Evolutionary conservation across 805 yeast genomes (phyloP).

Genomic region (Torulaspora delbrueckii): DNA sequence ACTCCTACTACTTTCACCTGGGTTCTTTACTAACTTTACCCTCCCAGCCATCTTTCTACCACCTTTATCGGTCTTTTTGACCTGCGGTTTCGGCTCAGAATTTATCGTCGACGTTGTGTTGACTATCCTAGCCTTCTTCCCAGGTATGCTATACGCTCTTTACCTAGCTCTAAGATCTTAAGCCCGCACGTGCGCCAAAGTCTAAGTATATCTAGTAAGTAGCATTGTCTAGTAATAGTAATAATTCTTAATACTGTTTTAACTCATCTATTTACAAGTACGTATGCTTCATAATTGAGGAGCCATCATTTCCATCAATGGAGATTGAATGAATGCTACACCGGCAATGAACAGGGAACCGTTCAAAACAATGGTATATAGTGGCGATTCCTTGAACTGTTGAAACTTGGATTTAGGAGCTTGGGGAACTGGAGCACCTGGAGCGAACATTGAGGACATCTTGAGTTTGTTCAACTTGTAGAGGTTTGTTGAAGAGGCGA

Average conservation of each 20-base stretch:
- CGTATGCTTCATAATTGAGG: conserved; percentile 48
- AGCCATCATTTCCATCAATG: conserved; percentile 75
- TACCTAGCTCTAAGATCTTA: conserved; percentile 45
- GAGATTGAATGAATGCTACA: conserved; percentile 70
- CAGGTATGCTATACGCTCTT: conserved; percentile 73
- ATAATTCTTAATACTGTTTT: background rate
- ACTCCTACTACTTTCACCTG: too few species aligned
- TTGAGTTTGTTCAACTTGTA: background rate
- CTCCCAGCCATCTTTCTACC: conserved; percentile 57
- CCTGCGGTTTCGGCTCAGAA: conserved; percentile 58
- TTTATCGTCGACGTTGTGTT: conserved; percentile 61
- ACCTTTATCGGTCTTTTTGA: conserved; percentile 71
- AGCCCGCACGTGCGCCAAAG: background rate
- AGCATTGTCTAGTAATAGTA: background rate
- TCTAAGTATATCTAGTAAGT: background rate
- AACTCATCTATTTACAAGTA: background rate
- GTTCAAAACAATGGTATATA: conserved; percentile 59
- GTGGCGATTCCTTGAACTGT: conserved; percentile 58
- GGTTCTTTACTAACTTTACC: background rate
- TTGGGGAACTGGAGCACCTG: conserved; percentile 25
- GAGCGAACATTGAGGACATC: conserved; percentile 25
- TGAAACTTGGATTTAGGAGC: conserved; percentile 37
- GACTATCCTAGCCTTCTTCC: conserved; percentile 50
- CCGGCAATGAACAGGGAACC: conserved; percentile 65
- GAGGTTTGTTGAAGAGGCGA: background rate